Evolutionary conservation across 176 grass and related monocot genomes (phyloP).

Genomic region (Bromus sterilis): DNA sequence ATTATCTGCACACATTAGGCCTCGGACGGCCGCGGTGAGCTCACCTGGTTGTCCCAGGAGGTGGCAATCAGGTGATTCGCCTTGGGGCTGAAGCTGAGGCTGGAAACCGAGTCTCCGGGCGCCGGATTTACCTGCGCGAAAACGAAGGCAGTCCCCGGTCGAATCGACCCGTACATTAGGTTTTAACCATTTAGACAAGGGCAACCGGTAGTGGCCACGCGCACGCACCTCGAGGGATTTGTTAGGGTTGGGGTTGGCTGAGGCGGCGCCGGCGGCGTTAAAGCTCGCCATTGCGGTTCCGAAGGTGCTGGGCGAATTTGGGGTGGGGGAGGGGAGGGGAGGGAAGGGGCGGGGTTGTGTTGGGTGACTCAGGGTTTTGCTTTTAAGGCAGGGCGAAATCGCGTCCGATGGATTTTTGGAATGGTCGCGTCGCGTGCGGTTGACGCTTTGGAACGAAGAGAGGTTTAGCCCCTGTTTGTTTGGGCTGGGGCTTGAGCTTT

Average conservation of each 20-base stretch:
- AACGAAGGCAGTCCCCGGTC: neutral
- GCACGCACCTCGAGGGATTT: slow-evolving; percentile 52
- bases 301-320: slow-evolving; percentile 9
- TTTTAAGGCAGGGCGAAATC: neutral
- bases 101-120: slow-evolving; percentile 59
- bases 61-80: slow-evolving; percentile 71
- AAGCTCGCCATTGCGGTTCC: slow-evolving; percentile 32
- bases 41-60: slow-evolving; percentile 88
- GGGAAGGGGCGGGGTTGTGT: neutral
- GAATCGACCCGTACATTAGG: slow-evolving; percentile 1
- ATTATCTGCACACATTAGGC: neutral
- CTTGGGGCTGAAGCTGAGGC: slow-evolving; percentile 79
- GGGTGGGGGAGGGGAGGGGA: neutral
- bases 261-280: slow-evolving; percentile 12
- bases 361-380: neutral
- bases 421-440: neutral
- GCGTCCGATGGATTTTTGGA: neutral
- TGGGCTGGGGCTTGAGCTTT: neutral
- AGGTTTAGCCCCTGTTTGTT: no score
- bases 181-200: neutral
- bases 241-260: slow-evolving; percentile 54
- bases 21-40: neutral
- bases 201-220: neutral
- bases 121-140: slow-evolving; percentile 10
- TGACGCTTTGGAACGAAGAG: neutral